A percentile compares a stretch with the other conserved stretches of the same genome.
These are phyloP conservation scores for Ogataea populi-albae DNA, from an alignment of 805 yeast species.

Conservation along the genomic window DNA sequence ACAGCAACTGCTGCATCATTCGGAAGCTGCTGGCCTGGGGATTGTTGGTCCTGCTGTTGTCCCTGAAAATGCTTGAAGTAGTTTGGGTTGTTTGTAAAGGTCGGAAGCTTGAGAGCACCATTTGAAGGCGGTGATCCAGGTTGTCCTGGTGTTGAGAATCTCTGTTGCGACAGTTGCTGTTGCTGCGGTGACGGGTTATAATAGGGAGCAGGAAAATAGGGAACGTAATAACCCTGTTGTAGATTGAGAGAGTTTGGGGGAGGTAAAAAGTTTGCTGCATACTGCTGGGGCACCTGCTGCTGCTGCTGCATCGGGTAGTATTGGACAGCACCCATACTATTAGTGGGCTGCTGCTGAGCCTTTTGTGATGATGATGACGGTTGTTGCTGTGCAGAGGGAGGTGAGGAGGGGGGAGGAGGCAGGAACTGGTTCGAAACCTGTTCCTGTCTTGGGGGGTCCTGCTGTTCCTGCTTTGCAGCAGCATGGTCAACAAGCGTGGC, in stretches of 20 bases:
- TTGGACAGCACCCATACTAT: slow-evolving; percentile 14
- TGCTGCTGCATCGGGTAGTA: slow-evolving; percentile 16
- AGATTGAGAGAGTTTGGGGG: slow-evolving; percentile 26
- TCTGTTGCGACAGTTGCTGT: slow-evolving; percentile 24
- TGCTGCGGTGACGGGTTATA: slow-evolving; percentile 22
- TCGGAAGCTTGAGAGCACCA: slow-evolving; percentile 13
- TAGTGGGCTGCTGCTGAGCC: slow-evolving; percentile 3
- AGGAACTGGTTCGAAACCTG: no score
- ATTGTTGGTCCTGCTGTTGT: slow-evolving; percentile 8
- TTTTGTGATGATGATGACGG: neutral
- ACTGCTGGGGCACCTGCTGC: slow-evolving; percentile 20
- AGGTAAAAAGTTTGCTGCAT: slow-evolving; percentile 22
- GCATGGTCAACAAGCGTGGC: slow-evolving; percentile 12
- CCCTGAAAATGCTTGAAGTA: slow-evolving; percentile 13
- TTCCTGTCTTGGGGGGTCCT: no score
- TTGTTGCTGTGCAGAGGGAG: slow-evolving; percentile 1
- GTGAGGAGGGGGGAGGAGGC: neutral
- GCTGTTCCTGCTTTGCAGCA: slow-evolving; percentile 1
- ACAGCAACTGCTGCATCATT: slow-evolving; percentile 4
- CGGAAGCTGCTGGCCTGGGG: slow-evolving; percentile 8
- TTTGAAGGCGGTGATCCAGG: slow-evolving; percentile 10
- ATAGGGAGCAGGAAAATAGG: slow-evolving; percentile 24
- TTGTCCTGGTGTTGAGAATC: slow-evolving; percentile 17
- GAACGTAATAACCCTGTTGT: slow-evolving; percentile 25
- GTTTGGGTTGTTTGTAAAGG: slow-evolving; percentile 14